These are phyloP conservation scores for Ogataea dorogensis DNA, from an alignment of 805 yeast genomes.

Conservation along the genomic window DNA sequence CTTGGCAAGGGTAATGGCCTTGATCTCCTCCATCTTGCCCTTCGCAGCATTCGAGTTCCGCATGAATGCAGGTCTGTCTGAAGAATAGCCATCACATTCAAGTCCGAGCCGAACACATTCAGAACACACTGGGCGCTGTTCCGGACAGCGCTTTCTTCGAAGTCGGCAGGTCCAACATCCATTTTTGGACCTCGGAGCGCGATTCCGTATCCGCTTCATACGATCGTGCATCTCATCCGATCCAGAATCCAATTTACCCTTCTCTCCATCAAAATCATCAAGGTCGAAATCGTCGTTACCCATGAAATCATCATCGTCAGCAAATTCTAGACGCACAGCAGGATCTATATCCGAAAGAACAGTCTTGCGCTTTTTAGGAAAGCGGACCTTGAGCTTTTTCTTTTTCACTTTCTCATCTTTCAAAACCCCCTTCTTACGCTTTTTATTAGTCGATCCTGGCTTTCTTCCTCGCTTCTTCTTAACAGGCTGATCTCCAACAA, in stretches of 20 bases:
- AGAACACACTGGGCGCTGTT: slow-evolving; percentile 56
- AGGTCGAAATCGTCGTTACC: slow-evolving; percentile 9
- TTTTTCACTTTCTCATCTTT: slow-evolving; percentile 16
- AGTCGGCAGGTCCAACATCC: slow-evolving; percentile 83
- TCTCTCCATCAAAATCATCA: slow-evolving; percentile 8
- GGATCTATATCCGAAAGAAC: slow-evolving; percentile 10
- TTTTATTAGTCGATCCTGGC: slow-evolving; percentile 23
- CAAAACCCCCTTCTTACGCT: slow-evolving; percentile 13
- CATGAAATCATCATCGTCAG: slow-evolving; percentile 12
- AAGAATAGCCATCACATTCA: slow-evolving; percentile 55
- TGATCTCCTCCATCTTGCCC: slow-evolving; percentile 49
- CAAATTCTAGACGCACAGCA: slow-evolving; percentile 10
- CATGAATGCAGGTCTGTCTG: slow-evolving; percentile 55
- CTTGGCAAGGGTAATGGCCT: slow-evolving; percentile 38
- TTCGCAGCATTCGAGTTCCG: slow-evolving; percentile 39
- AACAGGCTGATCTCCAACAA: slow-evolving; percentile 6
- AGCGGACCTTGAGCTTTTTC: slow-evolving; percentile 19
- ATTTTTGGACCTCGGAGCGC: slow-evolving; percentile 28
- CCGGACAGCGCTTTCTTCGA: slow-evolving; percentile 72
- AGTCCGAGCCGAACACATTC: slow-evolving; percentile 58
- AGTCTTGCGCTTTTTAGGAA: slow-evolving; percentile 16
- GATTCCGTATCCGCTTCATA: slow-evolving; percentile 18
- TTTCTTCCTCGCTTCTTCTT: slow-evolving; percentile 23
- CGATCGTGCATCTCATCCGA: slow-evolving; percentile 18
- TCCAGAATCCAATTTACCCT: slow-evolving; percentile 1